Conservation (phyloP, 2,329 filamentous ascomycete species). For the Aspergillus sp. region DNA sequence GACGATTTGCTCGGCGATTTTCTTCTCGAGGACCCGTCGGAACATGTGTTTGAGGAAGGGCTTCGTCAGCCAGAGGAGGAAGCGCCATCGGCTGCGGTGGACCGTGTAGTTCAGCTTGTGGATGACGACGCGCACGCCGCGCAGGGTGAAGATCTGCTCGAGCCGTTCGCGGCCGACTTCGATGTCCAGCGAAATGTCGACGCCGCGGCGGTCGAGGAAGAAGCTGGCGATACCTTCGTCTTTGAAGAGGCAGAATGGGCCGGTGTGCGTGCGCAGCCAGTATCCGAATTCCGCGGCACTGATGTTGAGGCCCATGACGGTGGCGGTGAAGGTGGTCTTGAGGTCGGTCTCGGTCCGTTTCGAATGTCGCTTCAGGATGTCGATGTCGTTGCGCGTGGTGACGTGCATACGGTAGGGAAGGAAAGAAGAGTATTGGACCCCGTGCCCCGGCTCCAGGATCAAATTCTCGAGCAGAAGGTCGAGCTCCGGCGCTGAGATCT, state of each 20-base stretch:
- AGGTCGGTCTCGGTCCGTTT: slow-evolving; percentile 64
- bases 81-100: slow-evolving; percentile 68
- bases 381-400: slow-evolving; percentile 81
- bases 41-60: slow-evolving; percentile 80
- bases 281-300: slow-evolving; percentile 86
- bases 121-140: slow-evolving; percentile 73
- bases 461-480: slow-evolving; percentile 89
- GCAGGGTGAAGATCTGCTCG: slow-evolving; percentile 78
- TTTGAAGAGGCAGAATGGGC: slow-evolving; percentile 66
- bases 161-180: slow-evolving; percentile 76
- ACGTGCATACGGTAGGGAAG: slow-evolving; percentile 79
- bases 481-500: slow-evolving; percentile 77
- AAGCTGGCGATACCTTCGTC: slow-evolving; percentile 87
- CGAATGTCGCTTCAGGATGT: slow-evolving; percentile 75
- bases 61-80: slow-evolving; percentile 79
- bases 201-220: slow-evolving; percentile 78
- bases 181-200: slow-evolving; percentile 82
- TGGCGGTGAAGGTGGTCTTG: slow-evolving; percentile 72
- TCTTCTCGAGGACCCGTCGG: slow-evolving; percentile 73
- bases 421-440: slow-evolving; percentile 83
- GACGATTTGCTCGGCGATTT: slow-evolving; percentile 70
- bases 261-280: slow-evolving; percentile 77
- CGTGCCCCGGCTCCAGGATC: slow-evolving; percentile 82
- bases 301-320: slow-evolving; percentile 77
- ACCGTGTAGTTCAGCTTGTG: slow-evolving; percentile 84